Evolutionary conservation across 371 early-diverging fungal species (phyloP), one percentile per base, ranked within the genome.

Genomic region (Sanchytrium tribonematis): DNA sequence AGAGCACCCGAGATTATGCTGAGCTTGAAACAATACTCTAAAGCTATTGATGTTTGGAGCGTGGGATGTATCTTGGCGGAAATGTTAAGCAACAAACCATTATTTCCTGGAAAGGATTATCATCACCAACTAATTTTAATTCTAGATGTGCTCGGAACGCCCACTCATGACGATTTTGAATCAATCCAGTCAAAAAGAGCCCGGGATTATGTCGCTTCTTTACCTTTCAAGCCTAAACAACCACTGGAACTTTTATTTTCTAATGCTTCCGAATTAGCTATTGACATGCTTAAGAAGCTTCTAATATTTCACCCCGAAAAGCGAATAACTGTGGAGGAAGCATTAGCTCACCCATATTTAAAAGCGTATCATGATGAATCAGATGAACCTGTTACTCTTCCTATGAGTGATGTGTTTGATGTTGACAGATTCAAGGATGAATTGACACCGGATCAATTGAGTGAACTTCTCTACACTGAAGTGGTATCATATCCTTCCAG

Each of bases 1-100:
- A 87, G 97, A 74, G 90, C 98, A 22, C 98, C 98, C 30, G 98
- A 98, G 74, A 88, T 98, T 74, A 94, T 98, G 88, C 78, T 97
- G 70, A 96, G 96, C n/a, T 77, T 78, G 75, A 91, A 91, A 76
- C 89, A 89, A 73, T 98, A 97, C 78, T 90, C 88, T 69, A 88
- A 89, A 66, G 91, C 89, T 17, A 91, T 95, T 66, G 99, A 99
- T 75, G 86, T 98, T 71, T 99, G 98, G 98, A 91, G 97, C 22
- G 84, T 93, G n/a, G 99, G 90, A 1, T 93, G 90, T 76, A 90
- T 98, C 17, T 81, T 98, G 30, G 97, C 90, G 70, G 99, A 99
- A 80, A 77, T 98, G 29, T 90, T 85, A 72, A 93, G 92, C 0
- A 95, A 93, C 69, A 86, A 86, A 75, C 91, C 93, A 28, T 74